These are phyloP conservation scores for Oryza meyeriana DNA, from an alignment of 176 grass and related monocot species.

Conservation along the genomic window DNA sequence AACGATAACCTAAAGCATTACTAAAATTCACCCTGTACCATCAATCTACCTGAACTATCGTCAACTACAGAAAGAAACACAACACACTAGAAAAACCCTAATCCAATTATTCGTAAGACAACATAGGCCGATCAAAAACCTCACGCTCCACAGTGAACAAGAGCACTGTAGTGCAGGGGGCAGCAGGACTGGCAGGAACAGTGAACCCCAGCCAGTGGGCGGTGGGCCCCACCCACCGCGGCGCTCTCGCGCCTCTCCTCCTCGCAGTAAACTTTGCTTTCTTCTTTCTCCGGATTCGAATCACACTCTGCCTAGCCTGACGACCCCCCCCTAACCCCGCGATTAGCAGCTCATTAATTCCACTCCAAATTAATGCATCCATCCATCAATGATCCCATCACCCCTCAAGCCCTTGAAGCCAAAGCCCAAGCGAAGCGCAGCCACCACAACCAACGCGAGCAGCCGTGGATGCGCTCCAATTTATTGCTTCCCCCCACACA, in stretches of 20 bases:
- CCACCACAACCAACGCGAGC: constrained; percentile 5
- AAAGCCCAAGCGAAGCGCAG: background rate
- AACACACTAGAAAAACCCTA: too few relatives aligned
- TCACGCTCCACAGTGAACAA: too few relatives aligned
- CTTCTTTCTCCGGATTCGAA: background rate
- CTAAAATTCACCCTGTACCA: too few relatives aligned
- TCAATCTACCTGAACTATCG: too few relatives aligned
- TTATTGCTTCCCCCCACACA: constrained; percentile 35
- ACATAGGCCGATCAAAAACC: too few relatives aligned
- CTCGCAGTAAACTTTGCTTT: background rate
- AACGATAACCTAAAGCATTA: too few relatives aligned
- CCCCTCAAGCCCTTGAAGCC: background rate
- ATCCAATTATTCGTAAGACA: too few relatives aligned
- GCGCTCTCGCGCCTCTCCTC: background rate
- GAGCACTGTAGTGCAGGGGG: too few relatives aligned
- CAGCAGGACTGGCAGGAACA: background rate
- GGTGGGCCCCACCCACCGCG: too few relatives aligned
- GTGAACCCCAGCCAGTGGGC: background rate
- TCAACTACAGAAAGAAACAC: too few relatives aligned
- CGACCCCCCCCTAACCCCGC: background rate
- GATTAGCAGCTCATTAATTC: constrained; percentile 35
- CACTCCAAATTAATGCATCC: constrained; percentile 12
- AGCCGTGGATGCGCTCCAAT: constrained; percentile 24
- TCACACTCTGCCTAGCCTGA: too few relatives aligned
- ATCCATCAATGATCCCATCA: background rate